These are phyloP conservation scores for Aspergillus pseudotamarii DNA, from an alignment of 2,329 filamentous ascomycete genomes.

Conservation along the genomic window DNA sequence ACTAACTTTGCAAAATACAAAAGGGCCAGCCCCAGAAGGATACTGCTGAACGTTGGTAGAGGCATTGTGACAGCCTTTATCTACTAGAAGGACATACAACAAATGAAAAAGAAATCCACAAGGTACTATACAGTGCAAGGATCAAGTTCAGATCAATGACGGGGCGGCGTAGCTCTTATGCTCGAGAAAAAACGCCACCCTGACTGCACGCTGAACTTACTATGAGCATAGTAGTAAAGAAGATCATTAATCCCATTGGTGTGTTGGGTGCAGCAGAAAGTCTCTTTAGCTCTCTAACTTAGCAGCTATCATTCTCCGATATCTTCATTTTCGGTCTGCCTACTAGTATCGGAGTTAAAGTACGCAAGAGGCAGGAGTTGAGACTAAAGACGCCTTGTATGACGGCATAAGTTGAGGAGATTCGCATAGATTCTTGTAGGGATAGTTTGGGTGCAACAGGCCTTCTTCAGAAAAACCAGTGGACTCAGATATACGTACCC, in stretches of 20 bases:
- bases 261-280: background rate
- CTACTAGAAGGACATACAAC: background rate
- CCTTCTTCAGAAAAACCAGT: background rate
- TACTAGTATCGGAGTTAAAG: background rate
- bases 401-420: too few species aligned
- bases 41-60: background rate
- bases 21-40: background rate
- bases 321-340: background rate
- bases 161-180: background rate
- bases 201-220: background rate
- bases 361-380: too few species aligned
- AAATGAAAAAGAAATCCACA: background rate
- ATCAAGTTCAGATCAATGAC: background rate
- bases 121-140: background rate
- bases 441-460: too few species aligned
- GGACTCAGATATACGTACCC: too few species aligned
- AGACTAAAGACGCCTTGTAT: too few species aligned
- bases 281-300: too few species aligned
- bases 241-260: background rate
- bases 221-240: background rate
- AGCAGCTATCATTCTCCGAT: background rate
- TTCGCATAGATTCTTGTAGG: too few species aligned
- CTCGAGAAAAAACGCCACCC: background rate
- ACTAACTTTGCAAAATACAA: constrained; percentile 1
- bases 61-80: background rate